A percentile compares a stretch with the other conserved stretches of the same genome.
These are phyloP conservation scores for Tolypocladium cylindrosporum DNA, from an alignment of 2,329 filamentous ascomycete species.

Conservation along the genomic window DNA sequence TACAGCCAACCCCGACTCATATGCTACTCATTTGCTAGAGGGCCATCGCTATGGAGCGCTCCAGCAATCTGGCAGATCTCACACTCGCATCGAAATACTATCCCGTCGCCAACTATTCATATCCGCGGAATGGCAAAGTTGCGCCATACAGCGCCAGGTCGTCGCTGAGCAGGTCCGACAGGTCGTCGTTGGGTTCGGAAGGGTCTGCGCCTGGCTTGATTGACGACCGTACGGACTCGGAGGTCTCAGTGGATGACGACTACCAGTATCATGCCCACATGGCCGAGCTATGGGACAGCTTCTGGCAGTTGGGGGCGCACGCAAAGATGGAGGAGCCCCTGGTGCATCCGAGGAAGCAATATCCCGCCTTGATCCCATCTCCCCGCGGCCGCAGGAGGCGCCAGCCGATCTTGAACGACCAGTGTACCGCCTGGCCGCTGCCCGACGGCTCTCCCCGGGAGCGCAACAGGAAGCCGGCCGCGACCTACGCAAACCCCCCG, in stretches of 20 bases:
- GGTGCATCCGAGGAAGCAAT: slow-evolving; percentile 15
- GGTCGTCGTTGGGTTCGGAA: slow-evolving; percentile 35
- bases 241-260: slow-evolving; percentile 40
- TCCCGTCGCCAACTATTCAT: slow-evolving; percentile 30
- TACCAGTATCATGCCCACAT: slow-evolving; percentile 35
- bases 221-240: slow-evolving; percentile 41
- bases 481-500: slow-evolving; percentile 2
- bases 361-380: slow-evolving; percentile 19
- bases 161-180: slow-evolving; percentile 11
- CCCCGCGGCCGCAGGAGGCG: slow-evolving; percentile 14
- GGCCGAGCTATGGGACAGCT: slow-evolving; percentile 40
- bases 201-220: slow-evolving; percentile 37
- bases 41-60: slow-evolving; percentile 21
- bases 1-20: neutral
- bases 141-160: slow-evolving; percentile 4
- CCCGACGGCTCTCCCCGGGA: slow-evolving; percentile 9
- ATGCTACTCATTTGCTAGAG: neutral
- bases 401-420: slow-evolving; percentile 9
- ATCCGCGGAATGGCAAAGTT: slow-evolving; percentile 20
- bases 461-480: slow-evolving; percentile 2
- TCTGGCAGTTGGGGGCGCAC: slow-evolving; percentile 25
- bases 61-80: slow-evolving; percentile 25
- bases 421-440: slow-evolving; percentile 15
- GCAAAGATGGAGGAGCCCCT: slow-evolving; percentile 4
- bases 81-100: slow-evolving; percentile 29